phyloP scores from a whole-genome alignment of 1,139 yeast species.

The Lodderomyces orthopsilosis region DNA sequence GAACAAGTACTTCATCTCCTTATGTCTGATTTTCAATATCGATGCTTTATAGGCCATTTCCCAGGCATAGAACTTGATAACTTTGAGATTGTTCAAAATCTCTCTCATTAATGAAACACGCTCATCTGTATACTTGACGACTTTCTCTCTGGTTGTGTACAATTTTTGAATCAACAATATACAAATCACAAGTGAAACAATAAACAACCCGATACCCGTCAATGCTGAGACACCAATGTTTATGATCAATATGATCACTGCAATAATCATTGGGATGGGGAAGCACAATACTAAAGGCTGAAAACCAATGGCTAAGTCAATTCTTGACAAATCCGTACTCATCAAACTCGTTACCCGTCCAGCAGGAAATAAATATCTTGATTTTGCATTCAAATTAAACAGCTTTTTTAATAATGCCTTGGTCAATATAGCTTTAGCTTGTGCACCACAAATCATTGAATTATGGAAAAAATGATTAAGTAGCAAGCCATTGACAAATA shows the following conservation, averaged over 20 bases:
- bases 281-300: constrained; percentile 45
- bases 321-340: constrained; percentile 46
- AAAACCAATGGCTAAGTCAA: constrained; percentile 47
- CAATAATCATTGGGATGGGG: constrained; percentile 44
- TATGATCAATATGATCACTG: constrained; percentile 34
- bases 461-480: constrained; percentile 44
- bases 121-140: constrained; percentile 41
- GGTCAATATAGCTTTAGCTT: constrained; percentile 39
- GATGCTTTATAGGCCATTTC: constrained; percentile 42
- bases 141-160: constrained; percentile 36
- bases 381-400: constrained; percentile 34
- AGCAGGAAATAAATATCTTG: constrained; percentile 35
- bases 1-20: constrained; percentile 42
- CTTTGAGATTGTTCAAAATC: constrained; percentile 39
- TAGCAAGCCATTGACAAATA: constrained; percentile 40
- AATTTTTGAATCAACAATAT: constrained; percentile 35
- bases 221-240: constrained; percentile 42
- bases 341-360: constrained; percentile 44
- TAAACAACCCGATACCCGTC: constrained; percentile 43
- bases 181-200: constrained; percentile 39
- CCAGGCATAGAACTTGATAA: constrained; percentile 50
- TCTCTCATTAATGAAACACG: constrained; percentile 47
- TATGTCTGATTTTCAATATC: constrained; percentile 33
- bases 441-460: constrained; percentile 50
- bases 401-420: constrained; percentile 39